A percentile compares a stretch with the other conserved stretches of the same genome.
Conservation (phyloP, 1,284 basidiomycete species). For the Hemileia vastatrix region DNA sequence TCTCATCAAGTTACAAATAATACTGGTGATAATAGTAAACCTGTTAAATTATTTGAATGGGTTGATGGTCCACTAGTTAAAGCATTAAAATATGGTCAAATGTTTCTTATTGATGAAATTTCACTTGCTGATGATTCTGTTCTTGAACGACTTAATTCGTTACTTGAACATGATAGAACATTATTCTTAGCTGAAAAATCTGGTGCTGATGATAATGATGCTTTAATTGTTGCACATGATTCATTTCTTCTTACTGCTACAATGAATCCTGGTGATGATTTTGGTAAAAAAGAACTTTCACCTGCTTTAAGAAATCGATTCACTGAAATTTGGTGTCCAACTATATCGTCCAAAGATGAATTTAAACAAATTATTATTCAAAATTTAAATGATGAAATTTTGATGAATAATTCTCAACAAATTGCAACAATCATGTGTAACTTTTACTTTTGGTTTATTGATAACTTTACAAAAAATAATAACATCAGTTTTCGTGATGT, state of each 20-base stretch:
- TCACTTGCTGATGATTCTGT: conserved; percentile 94
- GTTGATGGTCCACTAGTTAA: conserved; percentile 81
- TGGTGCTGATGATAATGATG: conserved; percentile 60
- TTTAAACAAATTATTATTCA: no score
- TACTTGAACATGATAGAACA: conserved; percentile 76
- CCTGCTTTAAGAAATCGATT: conserved; percentile 95
- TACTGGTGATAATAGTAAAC: no score
- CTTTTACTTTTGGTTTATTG: no score
- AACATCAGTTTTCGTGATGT: conserved; percentile 74
- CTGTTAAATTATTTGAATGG: conserved; percentile 81
- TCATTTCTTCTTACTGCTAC: conserved; percentile 87
- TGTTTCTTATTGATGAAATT: conserved; percentile 85
- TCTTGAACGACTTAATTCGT: conserved; percentile 89
- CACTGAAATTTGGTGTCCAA: conserved; percentile 92
- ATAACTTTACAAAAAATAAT: conserved; percentile 58
- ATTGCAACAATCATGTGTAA: no score
- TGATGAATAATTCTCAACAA: conserved; percentile 66
- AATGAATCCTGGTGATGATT: conserved; percentile 99
- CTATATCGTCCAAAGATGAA: conserved; percentile 57
- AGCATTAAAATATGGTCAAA: conserved; percentile 76
- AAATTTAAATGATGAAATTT: no score
- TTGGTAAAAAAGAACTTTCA: conserved; percentile 97
- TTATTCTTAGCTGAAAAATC: conserved; percentile 88
- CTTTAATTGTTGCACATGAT: conserved; percentile 56
- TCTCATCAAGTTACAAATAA: no score